Base-by-base conservation (phyloP, 768 basidiomycete genomes). In the Chalciporus piperatus region DNA sequence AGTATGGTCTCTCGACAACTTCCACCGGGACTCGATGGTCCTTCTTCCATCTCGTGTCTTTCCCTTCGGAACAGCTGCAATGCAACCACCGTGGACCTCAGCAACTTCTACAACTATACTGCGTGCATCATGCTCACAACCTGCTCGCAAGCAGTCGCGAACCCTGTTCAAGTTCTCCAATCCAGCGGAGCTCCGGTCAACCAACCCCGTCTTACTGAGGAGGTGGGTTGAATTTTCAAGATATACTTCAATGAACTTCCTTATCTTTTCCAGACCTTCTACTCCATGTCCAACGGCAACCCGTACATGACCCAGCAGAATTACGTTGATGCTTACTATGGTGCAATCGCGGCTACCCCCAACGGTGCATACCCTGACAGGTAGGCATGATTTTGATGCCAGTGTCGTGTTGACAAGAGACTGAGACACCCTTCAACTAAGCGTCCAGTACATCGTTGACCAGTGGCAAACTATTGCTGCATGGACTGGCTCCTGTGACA, bases 281-380 rank as follows among this genome's bases (percentile, higher is more conserved):
- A 50, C 7, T 48, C 54, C 22, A 56, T 63, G 48, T 57, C 62
- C n/a, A 43, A 41, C 13, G 62, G 59, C n/a, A 60, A 60, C 14
- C 2, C 42, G 3, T 54, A 50, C 40, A 63, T 63, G 60, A 47
- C 48, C 4, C 54, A 65, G 39, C 57, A 62, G 20, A 57, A 59
- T 27, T 65, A 63, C 43, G 52, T 63, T 9, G 60, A 63, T 48
- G 41, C 54, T 1, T 63, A 64, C 47, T 64, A 63, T 28, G 19
- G 48, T 13, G 54, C 52, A 12, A 40, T 63, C 47, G 62, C 60
- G 6, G 42, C 48, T 7, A 59, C 63, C 20, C 60, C 63, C 3
- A 22, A 30, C 20, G 50, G 60, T n/a, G 45, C 40, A 25, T 63
- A 63, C 30, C 62, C 60, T 6, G 48, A 51, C 39, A 35, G 17